Conservation (phyloP, 352 stramenopile genomes). For the Lagenidium giganteum region DNA sequence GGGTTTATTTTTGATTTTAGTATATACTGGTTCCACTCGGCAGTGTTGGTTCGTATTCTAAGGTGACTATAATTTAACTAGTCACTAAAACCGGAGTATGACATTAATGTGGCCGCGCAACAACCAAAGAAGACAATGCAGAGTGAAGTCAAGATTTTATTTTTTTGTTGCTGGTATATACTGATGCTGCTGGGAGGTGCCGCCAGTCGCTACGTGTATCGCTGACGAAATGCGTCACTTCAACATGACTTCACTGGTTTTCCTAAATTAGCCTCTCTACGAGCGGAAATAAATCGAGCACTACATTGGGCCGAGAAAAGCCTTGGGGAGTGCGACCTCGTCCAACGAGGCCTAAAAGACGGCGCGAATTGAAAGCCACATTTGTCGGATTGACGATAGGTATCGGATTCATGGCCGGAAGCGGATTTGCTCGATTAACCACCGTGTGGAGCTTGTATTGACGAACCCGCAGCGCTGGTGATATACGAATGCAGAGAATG, state of each 20-base stretch:
- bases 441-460: slow-evolving; percentile 3
- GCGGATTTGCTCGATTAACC: slow-evolving; percentile 3
- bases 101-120: no score
- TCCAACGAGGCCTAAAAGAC: slow-evolving; percentile 5
- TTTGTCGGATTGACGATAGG: slow-evolving; percentile 5
- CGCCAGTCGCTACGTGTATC: no score
- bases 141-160: no score
- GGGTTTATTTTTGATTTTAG: no score
- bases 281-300: slow-evolving; percentile 3
- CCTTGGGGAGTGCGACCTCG: not conserved
- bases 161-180: no score
- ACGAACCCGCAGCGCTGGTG: slow-evolving; percentile 3
- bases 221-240: no score
- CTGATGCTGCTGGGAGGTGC: no score
- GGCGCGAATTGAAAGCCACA: slow-evolving; percentile 3
- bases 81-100: no score
- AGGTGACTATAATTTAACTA: no score
- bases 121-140: no score
- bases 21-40: no score
- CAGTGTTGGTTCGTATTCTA: no score
- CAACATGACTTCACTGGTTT: slow-evolving; percentile 3
- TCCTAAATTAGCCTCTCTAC: slow-evolving; percentile 1
- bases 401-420: slow-evolving; percentile 2
- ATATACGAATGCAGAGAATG: slow-evolving; percentile 13
- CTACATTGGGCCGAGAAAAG: slow-evolving; percentile 2